Evolutionary conservation across 116 monocot species (phyloP).

Genomic region (Phalaenopsis hybrid): DNA sequence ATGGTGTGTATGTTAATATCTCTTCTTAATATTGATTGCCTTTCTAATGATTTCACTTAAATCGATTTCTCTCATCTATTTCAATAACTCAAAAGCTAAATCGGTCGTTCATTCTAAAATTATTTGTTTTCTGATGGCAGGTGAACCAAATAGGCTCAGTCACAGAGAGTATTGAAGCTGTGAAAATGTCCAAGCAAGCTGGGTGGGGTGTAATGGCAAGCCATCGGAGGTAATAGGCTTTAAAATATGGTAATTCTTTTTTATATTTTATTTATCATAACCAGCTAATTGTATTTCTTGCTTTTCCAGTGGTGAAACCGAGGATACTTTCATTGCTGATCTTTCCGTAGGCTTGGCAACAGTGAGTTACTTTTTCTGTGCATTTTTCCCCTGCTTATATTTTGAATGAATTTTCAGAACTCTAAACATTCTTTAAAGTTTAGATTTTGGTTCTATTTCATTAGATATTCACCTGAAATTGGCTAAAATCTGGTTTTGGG

Average conservation of each 20-base stretch:
- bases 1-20: too few relatives aligned
- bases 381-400: background rate
- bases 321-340: conserved; percentile 99
- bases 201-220: conserved; percentile 99
- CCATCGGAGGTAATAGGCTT: conserved; percentile 64
- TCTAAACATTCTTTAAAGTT: background rate
- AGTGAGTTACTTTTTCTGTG: conserved; percentile 23
- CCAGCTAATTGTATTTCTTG: background rate
- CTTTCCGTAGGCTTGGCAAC: conserved; percentile 93
- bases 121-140: conserved; percentile 21
- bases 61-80: background rate
- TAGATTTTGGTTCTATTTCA: too few relatives aligned
- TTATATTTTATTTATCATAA: background rate
- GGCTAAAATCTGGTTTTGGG: background rate
- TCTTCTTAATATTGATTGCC: background rate
- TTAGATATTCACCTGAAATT: background rate
- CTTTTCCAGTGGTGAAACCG: conserved; percentile 81
- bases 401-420: background rate
- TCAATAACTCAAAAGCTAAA: background rate
- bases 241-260: too few relatives aligned
- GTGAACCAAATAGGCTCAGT: conserved; percentile 98
- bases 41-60: too few relatives aligned
- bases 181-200: conserved; percentile 90
- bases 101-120: too few relatives aligned
- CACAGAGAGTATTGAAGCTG: conserved; percentile 99